A percentile compares a stretch with the other conserved stretches of the same genome.
Conservation (phyloP, 2,329 filamentous ascomycete genomes). For the Epichloe gansuensis region DNA sequence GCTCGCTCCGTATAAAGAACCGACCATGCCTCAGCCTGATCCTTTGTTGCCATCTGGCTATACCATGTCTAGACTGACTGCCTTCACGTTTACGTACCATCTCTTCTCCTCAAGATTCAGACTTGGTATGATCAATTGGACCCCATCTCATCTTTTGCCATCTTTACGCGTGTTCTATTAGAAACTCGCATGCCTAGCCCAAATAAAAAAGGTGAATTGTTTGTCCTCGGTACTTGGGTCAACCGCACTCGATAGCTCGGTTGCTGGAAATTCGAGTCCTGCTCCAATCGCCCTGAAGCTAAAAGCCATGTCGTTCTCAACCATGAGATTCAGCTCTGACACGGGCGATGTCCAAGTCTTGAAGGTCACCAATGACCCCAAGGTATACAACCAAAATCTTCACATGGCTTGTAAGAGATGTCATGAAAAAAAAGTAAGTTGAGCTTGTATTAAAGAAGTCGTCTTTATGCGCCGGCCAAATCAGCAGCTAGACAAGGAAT, state of each 20-base stretch:
- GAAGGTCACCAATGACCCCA: conserved; percentile 22
- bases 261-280: background rate
- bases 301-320: background rate
- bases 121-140: too few relatives aligned
- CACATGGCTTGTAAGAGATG: conserved; percentile 27
- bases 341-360: conserved; percentile 23
- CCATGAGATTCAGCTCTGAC: background rate
- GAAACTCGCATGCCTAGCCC: too few relatives aligned
- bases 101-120: too few relatives aligned
- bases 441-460: background rate
- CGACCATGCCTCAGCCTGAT: background rate
- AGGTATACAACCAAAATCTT: conserved; percentile 23
- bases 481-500: too few relatives aligned
- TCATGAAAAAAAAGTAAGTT: conserved; percentile 26
- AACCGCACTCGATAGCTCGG: too few relatives aligned
- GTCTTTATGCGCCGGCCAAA: too few relatives aligned
- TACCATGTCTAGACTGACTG: background rate
- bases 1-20: background rate
- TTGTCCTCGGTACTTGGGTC: too few relatives aligned
- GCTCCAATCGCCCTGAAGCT: background rate
- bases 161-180: too few relatives aligned
- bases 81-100: too few relatives aligned
- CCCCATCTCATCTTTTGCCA: too few relatives aligned
- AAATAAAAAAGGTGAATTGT: too few relatives aligned
- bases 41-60: background rate